Conservation (phyloP, 2,329 filamentous ascomycete genomes). For the Colletotrichum limetticola region DNA sequence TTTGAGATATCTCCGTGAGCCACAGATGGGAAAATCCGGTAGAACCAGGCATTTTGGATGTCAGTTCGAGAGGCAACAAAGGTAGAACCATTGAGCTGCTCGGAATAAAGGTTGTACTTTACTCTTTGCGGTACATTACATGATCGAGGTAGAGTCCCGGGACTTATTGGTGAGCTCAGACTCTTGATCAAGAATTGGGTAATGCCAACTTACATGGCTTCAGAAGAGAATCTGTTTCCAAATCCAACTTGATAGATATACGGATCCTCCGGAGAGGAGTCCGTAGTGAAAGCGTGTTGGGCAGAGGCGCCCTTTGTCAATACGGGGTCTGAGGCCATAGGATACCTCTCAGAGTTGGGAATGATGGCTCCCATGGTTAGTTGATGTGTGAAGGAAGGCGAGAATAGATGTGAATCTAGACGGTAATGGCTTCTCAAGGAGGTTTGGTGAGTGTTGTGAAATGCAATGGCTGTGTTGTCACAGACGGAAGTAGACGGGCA, state of each 20-base stretch:
- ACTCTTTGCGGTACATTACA: conserved; percentile 56
- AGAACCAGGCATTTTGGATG: conserved; percentile 43
- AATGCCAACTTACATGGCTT: conserved; percentile 36
- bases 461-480: neutral
- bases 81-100: conserved; percentile 58
- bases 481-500: conserved; percentile 3
- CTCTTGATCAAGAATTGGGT: neutral
- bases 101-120: conserved; percentile 54
- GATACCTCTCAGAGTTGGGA: conserved; percentile 17
- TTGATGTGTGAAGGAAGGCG: neutral
- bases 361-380: conserved; percentile 24
- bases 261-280: conserved; percentile 31
- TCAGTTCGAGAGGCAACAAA: conserved; percentile 41
- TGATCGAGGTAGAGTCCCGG: conserved; percentile 31
- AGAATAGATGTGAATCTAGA: neutral
- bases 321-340: conserved; percentile 1
- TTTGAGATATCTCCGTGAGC: conserved; percentile 35
- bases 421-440: neutral
- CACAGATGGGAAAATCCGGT: conserved; percentile 43
- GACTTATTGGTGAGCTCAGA: conserved; percentile 21
- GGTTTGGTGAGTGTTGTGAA: neutral
- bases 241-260: conserved; percentile 39
- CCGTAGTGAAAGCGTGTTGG: conserved; percentile 33
- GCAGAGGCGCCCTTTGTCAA: conserved; percentile 25
- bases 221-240: conserved; percentile 38